Evolutionary conservation across 805 yeast species (phyloP).

Genomic region (Clavispora carvajalis): DNA sequence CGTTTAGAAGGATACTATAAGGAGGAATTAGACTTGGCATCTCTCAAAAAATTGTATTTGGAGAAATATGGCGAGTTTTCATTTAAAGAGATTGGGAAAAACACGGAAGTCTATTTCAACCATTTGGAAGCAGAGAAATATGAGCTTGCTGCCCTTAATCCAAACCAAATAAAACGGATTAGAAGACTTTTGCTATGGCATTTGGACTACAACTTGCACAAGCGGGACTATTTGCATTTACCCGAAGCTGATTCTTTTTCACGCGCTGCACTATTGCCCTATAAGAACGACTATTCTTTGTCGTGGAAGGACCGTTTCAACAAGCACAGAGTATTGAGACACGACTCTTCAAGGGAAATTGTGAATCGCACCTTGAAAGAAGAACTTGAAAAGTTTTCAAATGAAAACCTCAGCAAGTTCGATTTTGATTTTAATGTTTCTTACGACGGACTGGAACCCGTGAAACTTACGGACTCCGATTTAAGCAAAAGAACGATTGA

Average conservation of each 20-base stretch:
- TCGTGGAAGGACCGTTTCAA: constrained; percentile 26
- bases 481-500: constrained; percentile 4
- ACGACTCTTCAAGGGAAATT: constrained; percentile 1
- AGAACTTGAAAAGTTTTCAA: constrained; percentile 9
- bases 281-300: constrained; percentile 26
- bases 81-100: constrained; percentile 21
- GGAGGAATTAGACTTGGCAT: constrained; percentile 29
- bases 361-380: constrained; percentile 3
- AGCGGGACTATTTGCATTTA: constrained; percentile 14
- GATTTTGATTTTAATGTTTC: neutral
- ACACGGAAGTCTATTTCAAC: constrained; percentile 33
- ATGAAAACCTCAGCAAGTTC: constrained; percentile 1
- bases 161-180: constrained; percentile 27
- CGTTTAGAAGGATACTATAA: constrained; percentile 23
- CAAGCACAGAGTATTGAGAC: constrained; percentile 13
- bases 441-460: neutral
- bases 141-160: constrained; percentile 25
- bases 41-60: constrained; percentile 21
- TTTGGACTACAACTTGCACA: constrained; percentile 29
- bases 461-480: neutral
- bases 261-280: constrained; percentile 18
- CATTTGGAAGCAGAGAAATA: constrained; percentile 22
- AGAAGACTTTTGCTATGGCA: constrained; percentile 37
- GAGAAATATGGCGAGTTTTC: constrained; percentile 25
- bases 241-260: constrained; percentile 8